A percentile compares a stretch with the other conserved stretches of the same genome.
phyloP scores from a whole-genome alignment of 495 filamentous ascomycete species.

The Lepidopterella palustris region DNA sequence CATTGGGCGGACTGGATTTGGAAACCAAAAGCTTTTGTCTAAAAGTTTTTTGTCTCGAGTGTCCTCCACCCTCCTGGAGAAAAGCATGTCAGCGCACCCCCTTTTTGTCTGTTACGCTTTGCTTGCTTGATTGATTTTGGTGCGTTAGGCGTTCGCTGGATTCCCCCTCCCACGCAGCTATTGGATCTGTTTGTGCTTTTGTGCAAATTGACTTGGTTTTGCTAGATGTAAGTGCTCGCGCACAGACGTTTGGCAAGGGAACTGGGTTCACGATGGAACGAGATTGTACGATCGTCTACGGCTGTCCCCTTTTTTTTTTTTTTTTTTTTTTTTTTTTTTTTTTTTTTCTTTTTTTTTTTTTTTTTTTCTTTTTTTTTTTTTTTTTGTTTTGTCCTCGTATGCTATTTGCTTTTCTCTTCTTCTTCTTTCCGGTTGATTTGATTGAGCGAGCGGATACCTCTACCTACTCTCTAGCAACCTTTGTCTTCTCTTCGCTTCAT shows the following conservation, averaged over 20 bases:
- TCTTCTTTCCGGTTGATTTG: too few species aligned
- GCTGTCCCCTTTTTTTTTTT: slow-evolving; percentile 4
- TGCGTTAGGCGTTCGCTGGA: too few species aligned
- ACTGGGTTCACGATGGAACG: slow-evolving; percentile 3
- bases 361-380: neutral
- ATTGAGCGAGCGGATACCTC: slow-evolving; percentile 16
- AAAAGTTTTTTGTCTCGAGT: slow-evolving; percentile 11
- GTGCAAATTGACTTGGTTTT: neutral
- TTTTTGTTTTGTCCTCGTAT: neutral
- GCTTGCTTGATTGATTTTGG: too few species aligned
- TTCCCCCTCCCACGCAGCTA: too few species aligned
- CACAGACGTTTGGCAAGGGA: neutral
- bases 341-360: neutral
- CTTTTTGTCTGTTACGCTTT: neutral
- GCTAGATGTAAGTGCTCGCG: neutral
- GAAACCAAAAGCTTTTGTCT: slow-evolving; percentile 18
- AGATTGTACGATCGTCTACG: slow-evolving; percentile 24
- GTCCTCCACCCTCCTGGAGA: slow-evolving; percentile 8
- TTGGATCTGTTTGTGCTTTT: too few species aligned
- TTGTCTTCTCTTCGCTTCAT: neutral
- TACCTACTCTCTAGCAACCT: neutral
- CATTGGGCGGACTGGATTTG: slow-evolving; percentile 21
- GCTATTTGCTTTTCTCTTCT: neutral
- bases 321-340: neutral
- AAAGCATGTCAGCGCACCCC: too few species aligned